Conservation (phyloP, 148 eudicot species). For the Fagopyrum tataricum region DNA sequence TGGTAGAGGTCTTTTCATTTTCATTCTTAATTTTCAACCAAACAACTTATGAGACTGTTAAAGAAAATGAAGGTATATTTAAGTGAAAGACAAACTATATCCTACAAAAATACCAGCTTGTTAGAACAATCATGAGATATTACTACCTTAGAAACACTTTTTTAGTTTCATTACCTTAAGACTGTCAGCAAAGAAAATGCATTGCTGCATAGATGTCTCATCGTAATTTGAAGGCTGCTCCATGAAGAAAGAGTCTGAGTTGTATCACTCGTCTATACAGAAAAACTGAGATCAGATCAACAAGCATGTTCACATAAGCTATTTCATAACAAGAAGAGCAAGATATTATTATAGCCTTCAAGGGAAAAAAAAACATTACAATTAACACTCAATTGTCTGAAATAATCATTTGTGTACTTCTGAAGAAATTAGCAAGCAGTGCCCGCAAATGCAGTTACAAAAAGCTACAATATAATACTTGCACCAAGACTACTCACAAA, state of each 20-base stretch:
- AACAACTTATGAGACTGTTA: no score
- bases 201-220: conserved; percentile 80
- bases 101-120: not conserved
- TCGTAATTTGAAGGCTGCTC: conserved; percentile 58
- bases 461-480: not conserved
- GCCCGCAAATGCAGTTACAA: not conserved
- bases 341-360: no score
- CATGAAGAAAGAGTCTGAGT: conserved; percentile 22
- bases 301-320: not conserved
- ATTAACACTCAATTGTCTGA: not conserved
- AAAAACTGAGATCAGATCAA: not conserved
- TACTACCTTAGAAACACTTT: not conserved
- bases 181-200: conserved; percentile 80
- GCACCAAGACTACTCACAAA: not conserved
- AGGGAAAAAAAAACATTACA: not conserved
- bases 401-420: not conserved
- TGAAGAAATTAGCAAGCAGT: not conserved
- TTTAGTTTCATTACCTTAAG: conserved; percentile 48
- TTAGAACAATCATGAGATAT: not conserved
- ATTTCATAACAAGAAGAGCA: not conserved
- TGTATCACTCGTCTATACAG: not conserved
- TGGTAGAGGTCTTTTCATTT: no score
- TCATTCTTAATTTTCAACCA: no score
- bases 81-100: not conserved
- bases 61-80: not conserved